phyloP scores from a whole-genome alignment of 352 stramenopile species.

The Aphanomyces stellatus region DNA sequence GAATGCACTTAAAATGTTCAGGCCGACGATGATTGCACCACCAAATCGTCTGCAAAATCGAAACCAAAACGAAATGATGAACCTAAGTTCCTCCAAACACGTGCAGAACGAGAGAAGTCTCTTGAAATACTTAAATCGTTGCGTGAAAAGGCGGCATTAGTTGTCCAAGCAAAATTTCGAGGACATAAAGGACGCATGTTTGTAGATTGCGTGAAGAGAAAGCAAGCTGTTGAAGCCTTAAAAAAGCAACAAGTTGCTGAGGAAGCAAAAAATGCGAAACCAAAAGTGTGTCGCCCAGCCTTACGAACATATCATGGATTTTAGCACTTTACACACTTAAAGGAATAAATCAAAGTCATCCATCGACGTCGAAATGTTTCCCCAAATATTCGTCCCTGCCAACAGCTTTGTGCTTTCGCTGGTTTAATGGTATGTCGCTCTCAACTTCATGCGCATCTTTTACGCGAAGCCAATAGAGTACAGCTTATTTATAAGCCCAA shows the following conservation, averaged over 20 bases:
- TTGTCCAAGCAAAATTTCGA: slow-evolving; percentile 40
- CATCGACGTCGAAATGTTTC: slow-evolving; percentile 46
- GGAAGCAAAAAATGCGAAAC: slow-evolving; percentile 24
- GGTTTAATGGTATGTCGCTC: slow-evolving; percentile 57
- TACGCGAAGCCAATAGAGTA: slow-evolving; percentile 28
- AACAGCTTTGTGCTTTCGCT: slow-evolving; percentile 66
- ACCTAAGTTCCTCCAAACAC: background rate
- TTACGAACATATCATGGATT: slow-evolving; percentile 40
- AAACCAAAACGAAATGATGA: background rate
- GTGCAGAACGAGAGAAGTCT: background rate
- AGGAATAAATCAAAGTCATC: slow-evolving; percentile 36
- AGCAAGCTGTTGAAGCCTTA: slow-evolving; percentile 23
- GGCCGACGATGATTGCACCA: slow-evolving; percentile 34
- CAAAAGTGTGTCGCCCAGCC: slow-evolving; percentile 25
- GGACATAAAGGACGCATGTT: slow-evolving; percentile 34
- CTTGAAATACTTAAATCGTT: background rate
- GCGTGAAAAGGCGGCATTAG: slow-evolving; percentile 30
- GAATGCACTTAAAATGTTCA: slow-evolving; percentile 30
- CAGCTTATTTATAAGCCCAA: slow-evolving; percentile 60
- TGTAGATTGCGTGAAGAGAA: slow-evolving; percentile 31
- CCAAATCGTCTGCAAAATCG: slow-evolving; percentile 24
- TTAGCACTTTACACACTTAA: no score
- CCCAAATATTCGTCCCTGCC: slow-evolving; percentile 53
- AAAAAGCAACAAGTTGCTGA: slow-evolving; percentile 12
- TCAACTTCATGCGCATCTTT: background rate